Conservation (phyloP, 2,329 filamentous ascomycete genomes). For the Pseudofabraea citricarpa region DNA sequence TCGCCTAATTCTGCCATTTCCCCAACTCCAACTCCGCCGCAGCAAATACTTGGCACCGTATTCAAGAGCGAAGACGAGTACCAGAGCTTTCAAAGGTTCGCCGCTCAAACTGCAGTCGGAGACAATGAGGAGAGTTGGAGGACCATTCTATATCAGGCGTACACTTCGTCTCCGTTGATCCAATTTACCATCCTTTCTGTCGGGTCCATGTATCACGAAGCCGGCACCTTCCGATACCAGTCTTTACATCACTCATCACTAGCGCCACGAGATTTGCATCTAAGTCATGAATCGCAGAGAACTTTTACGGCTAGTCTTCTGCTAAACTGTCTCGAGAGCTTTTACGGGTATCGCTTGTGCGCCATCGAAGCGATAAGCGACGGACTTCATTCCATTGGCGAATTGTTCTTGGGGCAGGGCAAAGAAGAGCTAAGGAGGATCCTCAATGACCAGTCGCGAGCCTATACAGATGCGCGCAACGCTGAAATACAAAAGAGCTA, state of each 20-base stretch:
- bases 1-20: neutral
- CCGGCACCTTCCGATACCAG: constrained; percentile 16
- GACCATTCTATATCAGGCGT: constrained; percentile 13
- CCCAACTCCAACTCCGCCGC: neutral
- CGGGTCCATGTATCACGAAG: constrained; percentile 7
- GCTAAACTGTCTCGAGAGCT: constrained; percentile 18
- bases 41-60: constrained; percentile 1
- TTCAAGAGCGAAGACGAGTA: constrained; percentile 13
- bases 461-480: constrained; percentile 12
- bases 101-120: constrained; percentile 6
- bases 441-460: constrained; percentile 15
- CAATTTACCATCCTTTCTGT: constrained; percentile 15
- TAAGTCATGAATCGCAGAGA: constrained; percentile 12
- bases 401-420: constrained; percentile 7
- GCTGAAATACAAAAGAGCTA: constrained; percentile 15
- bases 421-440: neutral
- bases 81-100: constrained; percentile 14
- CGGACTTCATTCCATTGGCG: constrained; percentile 13
- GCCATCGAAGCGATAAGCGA: constrained; percentile 12
- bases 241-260: neutral
- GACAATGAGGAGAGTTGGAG: constrained; percentile 6
- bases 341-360: constrained; percentile 12
- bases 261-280: neutral
- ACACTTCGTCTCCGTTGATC: constrained; percentile 11
- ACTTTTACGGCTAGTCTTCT: constrained; percentile 15